Conservation (phyloP, 2,329 filamentous ascomycete species). For the Aureobasidium sp. region DNA sequence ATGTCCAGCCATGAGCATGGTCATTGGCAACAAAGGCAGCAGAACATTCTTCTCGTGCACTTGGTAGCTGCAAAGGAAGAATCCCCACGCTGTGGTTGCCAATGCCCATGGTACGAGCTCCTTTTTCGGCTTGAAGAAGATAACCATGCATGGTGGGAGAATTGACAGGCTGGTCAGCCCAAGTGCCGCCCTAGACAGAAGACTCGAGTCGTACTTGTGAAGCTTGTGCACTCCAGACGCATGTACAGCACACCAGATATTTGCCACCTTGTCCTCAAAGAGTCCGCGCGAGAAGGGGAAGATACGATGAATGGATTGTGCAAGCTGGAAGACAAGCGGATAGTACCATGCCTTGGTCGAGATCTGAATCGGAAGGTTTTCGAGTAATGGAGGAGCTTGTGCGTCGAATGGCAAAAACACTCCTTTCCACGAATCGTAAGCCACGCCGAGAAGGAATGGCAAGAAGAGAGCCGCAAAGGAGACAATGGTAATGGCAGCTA, state of each 20-base stretch:
- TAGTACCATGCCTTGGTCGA: slow-evolving; percentile 61
- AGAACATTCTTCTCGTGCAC: slow-evolving; percentile 98
- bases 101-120: slow-evolving; percentile 72
- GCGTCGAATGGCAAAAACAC: slow-evolving; percentile 49
- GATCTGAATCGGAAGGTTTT: slow-evolving; percentile 54
- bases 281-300: slow-evolving; percentile 94
- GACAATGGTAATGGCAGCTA: slow-evolving; percentile 63
- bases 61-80: slow-evolving; percentile 96
- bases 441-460: slow-evolving; percentile 65
- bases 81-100: slow-evolving; percentile 84
- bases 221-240: slow-evolving; percentile 71
- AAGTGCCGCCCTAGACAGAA: slow-evolving; percentile 72
- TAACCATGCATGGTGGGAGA: slow-evolving; percentile 66
- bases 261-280: slow-evolving; percentile 98
- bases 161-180: slow-evolving; percentile 69
- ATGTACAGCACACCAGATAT: slow-evolving; percentile 93
- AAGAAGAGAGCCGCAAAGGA: slow-evolving; percentile 70
- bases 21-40: slow-evolving; percentile 89
- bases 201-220: slow-evolving; percentile 59
- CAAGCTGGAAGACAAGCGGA: slow-evolving; percentile 66
- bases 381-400: slow-evolving; percentile 50
- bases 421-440: slow-evolving; percentile 62
- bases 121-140: slow-evolving; percentile 72
- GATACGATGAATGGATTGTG: slow-evolving; percentile 82
- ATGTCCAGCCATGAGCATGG: slow-evolving; percentile 70